phyloP scores from a whole-genome alignment of 345 rosid species.

The Schrenkiella parvula region DNA sequence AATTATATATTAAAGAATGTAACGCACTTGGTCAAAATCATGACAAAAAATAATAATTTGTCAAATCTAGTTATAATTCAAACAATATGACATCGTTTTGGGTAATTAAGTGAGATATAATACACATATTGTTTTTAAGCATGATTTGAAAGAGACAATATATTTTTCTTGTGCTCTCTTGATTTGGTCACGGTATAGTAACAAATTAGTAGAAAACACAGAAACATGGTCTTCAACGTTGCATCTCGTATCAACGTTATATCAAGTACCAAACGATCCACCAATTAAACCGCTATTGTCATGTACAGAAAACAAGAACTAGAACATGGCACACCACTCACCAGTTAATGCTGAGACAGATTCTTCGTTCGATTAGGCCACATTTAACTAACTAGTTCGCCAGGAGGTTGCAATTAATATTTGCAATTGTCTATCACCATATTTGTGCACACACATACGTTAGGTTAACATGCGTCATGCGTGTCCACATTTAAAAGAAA shows the following conservation, averaged over 20 bases:
- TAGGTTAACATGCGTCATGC: constrained; percentile 11
- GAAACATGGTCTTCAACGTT: background rate
- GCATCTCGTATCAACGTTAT: background rate
- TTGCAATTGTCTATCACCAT: background rate
- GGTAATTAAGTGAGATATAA: too few relatives aligned
- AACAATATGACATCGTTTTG: too few relatives aligned
- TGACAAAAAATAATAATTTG: too few relatives aligned
- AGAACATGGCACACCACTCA: constrained; percentile 28
- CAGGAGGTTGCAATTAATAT: constrained; percentile 20
- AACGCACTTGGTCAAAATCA: too few relatives aligned
- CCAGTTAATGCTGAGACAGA: background rate
- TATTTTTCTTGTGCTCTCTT: background rate
- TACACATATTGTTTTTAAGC: too few relatives aligned
- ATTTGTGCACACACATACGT: constrained; percentile 9
- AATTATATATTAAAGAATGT: too few relatives aligned
- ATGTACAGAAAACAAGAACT: background rate
- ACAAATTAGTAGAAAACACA: background rate
- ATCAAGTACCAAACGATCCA: background rate
- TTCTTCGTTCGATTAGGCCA: background rate
- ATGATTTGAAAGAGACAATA: too few relatives aligned
- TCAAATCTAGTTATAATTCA: too few relatives aligned
- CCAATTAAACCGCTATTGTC: background rate
- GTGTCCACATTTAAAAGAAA: background rate
- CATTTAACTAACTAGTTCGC: constrained; percentile 12
- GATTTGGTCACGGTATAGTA: background rate